Evolutionary conservation across 139 green algal species (phyloP).

Genomic region (Tetradesmus lagerheimii): DNA sequence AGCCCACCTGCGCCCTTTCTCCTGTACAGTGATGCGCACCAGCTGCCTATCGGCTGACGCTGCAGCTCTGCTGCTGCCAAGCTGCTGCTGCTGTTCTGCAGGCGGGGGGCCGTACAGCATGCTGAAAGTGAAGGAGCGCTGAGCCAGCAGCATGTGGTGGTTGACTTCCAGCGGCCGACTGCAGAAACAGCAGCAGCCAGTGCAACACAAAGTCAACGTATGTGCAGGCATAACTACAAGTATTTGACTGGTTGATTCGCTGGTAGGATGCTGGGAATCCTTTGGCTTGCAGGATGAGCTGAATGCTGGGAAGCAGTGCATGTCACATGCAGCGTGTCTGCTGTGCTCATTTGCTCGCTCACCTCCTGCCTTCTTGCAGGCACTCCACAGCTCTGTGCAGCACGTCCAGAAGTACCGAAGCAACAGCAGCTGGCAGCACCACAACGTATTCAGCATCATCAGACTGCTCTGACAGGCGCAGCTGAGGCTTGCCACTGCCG

Average conservation of each 20-base stretch:
- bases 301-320: no score
- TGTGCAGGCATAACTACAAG: background rate
- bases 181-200: background rate
- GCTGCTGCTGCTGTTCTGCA: conserved; percentile 13
- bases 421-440: conserved; percentile 9
- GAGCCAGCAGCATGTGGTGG: background rate
- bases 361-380: background rate
- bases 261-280: background rate
- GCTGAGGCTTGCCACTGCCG: background rate
- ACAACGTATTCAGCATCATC: conserved; percentile 26
- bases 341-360: background rate
- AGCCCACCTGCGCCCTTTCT: conserved; percentile 10
- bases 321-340: no score
- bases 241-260: background rate
- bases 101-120: background rate
- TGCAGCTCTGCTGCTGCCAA: conserved; percentile 10
- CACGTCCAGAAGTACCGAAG: background rate
- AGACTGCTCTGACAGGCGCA: conserved; percentile 26
- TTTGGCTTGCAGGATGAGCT: background rate
- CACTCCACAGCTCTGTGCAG: background rate
- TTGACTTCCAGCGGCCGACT: conserved; percentile 22
- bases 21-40: conserved; percentile 26
- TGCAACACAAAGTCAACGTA: background rate
- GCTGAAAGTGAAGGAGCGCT: conserved; percentile 8
- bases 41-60: background rate